phyloP scores from a whole-genome alignment of 768 basidiomycete genomes.

The Suillus sp. region DNA sequence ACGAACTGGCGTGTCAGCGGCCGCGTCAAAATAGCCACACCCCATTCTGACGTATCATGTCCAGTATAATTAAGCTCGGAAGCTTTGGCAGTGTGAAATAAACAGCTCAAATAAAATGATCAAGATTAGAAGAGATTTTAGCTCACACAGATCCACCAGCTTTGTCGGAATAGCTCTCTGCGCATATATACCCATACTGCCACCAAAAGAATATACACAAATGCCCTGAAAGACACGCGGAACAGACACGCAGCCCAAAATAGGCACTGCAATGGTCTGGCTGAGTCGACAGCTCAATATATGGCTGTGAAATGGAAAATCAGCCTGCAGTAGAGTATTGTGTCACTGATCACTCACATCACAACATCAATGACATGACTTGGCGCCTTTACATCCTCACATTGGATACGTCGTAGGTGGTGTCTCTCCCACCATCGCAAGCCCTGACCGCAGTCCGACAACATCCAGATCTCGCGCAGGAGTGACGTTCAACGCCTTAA shows the following conservation, averaged over 20 bases:
- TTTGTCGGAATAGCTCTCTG: not conserved
- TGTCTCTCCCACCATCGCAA: constrained; percentile 24
- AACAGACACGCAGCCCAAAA: not conserved
- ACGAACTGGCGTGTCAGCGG: too few species aligned
- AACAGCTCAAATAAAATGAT: not conserved
- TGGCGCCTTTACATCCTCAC: constrained; percentile 1
- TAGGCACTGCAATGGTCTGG: not conserved
- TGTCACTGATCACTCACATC: not conserved
- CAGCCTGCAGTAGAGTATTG: not conserved
- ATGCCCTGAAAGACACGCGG: not conserved
- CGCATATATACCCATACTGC: not conserved
- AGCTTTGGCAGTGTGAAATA: not conserved
- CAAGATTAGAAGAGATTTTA: not conserved
- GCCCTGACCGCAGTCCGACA: constrained; percentile 25
- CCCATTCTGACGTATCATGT: not conserved
- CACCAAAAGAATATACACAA: not conserved
- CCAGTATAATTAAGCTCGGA: not conserved
- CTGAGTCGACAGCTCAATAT: not conserved
- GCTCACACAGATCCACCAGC: not conserved
- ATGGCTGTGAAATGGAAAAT: not conserved
- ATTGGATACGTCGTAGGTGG: constrained; percentile 25
- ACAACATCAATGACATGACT: not conserved
- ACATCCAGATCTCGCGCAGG: constrained; percentile 49
- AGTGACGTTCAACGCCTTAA: constrained; percentile 56
- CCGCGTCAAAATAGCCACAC: too few species aligned